These are phyloP conservation scores for Claviceps fusiformis DNA, from an alignment of 2,329 filamentous ascomycete species.

Conservation along the genomic window DNA sequence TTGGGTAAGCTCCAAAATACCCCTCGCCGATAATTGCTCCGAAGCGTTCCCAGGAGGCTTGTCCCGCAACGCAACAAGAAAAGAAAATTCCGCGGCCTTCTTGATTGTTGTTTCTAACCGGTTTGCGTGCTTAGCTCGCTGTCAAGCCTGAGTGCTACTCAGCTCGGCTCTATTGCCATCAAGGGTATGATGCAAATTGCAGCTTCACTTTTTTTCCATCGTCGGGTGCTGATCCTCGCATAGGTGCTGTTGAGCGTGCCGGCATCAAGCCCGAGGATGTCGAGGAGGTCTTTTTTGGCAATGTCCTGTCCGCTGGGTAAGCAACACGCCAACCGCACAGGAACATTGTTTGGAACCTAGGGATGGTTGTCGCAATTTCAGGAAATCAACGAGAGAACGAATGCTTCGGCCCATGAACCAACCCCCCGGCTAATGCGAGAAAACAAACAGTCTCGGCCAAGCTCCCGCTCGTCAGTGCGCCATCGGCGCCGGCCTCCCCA, in stretches of 20 bases:
- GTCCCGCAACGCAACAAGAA: background rate
- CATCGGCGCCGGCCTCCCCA: constrained; percentile 70
- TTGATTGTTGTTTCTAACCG: background rate
- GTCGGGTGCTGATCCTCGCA: background rate
- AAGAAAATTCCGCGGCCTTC: background rate
- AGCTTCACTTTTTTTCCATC: background rate
- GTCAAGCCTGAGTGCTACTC: constrained; percentile 69
- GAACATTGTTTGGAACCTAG: too few relatives aligned
- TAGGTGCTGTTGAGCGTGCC: constrained; percentile 69
- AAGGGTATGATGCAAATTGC: constrained; percentile 48
- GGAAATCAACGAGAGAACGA: too few relatives aligned
- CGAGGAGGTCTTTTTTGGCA: constrained; percentile 95
- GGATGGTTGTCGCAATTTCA: too few relatives aligned
- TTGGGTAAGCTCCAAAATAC: constrained; percentile 48
- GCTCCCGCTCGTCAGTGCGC: constrained; percentile 93
- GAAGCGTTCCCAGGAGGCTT: background rate
- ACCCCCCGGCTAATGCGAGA: too few relatives aligned
- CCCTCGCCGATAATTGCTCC: constrained; percentile 2
- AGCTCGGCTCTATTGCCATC: constrained; percentile 84
- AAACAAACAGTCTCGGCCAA: constrained; percentile 61
- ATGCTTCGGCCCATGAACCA: too few relatives aligned
- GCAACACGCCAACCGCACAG: constrained; percentile 10
- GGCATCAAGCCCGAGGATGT: constrained; percentile 82
- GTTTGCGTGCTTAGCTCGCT: constrained; percentile 50
- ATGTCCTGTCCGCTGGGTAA: constrained; percentile 92